phyloP scores from a whole-genome alignment of 768 basidiomycete genomes.

The Leccinum longicurvipes region DNA sequence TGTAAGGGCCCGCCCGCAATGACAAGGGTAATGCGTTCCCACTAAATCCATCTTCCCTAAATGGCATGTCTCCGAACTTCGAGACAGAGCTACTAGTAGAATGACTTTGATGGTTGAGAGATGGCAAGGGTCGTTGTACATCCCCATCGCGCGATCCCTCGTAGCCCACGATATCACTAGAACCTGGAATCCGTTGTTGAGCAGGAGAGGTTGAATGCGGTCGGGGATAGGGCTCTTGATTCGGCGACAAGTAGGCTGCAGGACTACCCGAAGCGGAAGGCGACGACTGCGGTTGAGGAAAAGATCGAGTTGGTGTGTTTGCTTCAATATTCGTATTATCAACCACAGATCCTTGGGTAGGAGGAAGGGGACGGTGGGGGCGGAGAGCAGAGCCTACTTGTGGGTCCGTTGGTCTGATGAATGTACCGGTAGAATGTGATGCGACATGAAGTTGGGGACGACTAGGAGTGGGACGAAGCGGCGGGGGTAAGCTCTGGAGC shows the following conservation, averaged over 20 bases:
- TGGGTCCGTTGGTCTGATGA: constrained; percentile 19
- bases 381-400: constrained; percentile 18
- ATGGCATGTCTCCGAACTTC: constrained; percentile 30
- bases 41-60: constrained; percentile 29
- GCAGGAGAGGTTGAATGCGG: constrained; percentile 55
- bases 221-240: constrained; percentile 56
- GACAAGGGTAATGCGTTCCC: constrained; percentile 24
- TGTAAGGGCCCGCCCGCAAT: constrained; percentile 29
- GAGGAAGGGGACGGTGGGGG: constrained; percentile 27
- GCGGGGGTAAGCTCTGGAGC: constrained; percentile 19
- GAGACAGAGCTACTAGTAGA: constrained; percentile 27
- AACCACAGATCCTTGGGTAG: constrained; percentile 22
- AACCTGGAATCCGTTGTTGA: constrained; percentile 28
- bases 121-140: constrained; percentile 24
- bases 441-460: constrained; percentile 26
- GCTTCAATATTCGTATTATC: constrained; percentile 21
- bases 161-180: constrained; percentile 13
- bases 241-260: constrained; percentile 39
- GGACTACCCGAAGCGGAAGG: constrained; percentile 17
- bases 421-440: constrained; percentile 13
- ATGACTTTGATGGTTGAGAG: constrained; percentile 26
- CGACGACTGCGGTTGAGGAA: constrained; percentile 25
- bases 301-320: constrained; percentile 16
- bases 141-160: constrained; percentile 30
- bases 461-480: constrained; percentile 30